These are phyloP conservation scores for Biscogniauxia sp. DNA, from an alignment of 2,329 filamentous ascomycete genomes.

Conservation along the genomic window DNA sequence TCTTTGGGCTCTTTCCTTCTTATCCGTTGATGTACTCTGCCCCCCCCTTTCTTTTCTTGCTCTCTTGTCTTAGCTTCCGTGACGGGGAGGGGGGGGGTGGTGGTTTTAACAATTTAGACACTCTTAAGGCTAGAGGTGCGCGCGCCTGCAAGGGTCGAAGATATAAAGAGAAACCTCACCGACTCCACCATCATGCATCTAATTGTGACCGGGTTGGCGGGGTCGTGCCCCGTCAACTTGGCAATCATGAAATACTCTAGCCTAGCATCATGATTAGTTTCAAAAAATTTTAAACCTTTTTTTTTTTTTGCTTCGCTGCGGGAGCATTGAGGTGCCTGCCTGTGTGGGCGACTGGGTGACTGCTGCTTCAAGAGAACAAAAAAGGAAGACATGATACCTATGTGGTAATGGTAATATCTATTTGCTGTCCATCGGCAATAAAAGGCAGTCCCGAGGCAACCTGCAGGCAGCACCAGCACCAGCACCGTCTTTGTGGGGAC, in stretches of 20 bases:
- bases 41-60: neutral
- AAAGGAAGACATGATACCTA: neutral
- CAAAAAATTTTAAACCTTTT: too few relatives aligned
- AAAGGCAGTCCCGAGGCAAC: neutral
- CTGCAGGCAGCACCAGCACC: neutral
- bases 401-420: neutral
- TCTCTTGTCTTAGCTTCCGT: neutral
- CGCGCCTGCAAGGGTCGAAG: neutral
- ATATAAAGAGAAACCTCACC: neutral
- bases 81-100: neutral
- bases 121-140: neutral
- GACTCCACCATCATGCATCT: neutral
- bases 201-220: constrained; percentile 1
- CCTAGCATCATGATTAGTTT: neutral
- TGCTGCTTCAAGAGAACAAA: too few relatives aligned
- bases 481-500: neutral
- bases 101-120: neutral
- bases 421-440: neutral
- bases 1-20: neutral
- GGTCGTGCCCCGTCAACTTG: neutral
- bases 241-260: neutral
- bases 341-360: neutral
- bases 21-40: neutral
- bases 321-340: neutral
- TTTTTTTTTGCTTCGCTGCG: neutral